Evolutionary conservation across 306 rosid genomes (phyloP), one percentile per base, ranked within the genome.

Genomic region (Datisca glomerata): DNA sequence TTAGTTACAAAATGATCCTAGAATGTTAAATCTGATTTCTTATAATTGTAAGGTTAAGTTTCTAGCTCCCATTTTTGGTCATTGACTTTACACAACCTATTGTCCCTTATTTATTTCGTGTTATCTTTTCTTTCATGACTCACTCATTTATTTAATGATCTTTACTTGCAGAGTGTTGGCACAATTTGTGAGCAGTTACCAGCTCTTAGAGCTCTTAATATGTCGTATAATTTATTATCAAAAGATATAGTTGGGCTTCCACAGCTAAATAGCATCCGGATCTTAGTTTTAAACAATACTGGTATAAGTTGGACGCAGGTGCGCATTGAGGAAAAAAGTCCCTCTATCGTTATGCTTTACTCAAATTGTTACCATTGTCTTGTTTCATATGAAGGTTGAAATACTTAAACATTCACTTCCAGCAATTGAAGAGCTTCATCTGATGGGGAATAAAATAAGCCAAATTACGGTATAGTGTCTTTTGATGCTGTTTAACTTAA

Each of bases 381-480:
- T 56, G 22, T 51, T 61, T 55, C 11, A 49, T 48, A 45, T 67
- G 68, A 53, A 89, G 95, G 85, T 89, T 60, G 93, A 83, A 50
- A 50, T 63, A 48, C 79, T 83, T 55, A 63, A 74, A 45, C 64
- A 48, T 18, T 68, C 86, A 16, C 66, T 89, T 48, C 65, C 86
- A 57, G 49, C 69, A 51, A 59, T 89, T 24, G 95, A 83, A 70
- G 98, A 89, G 66, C 83, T 84, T 45, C 95, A 89, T 70, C 77
- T 84, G 20, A 65, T 84, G 86, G 84, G 84, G 39, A 89, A 84
- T 68, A 60, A 57, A 33, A 77, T 84, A 51, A 80, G 93, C 66
- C 54, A 55, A 56, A 63, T 84, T 53, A 41, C 50, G 81, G 97
- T 83, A 65, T 23, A 34, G 47, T 66, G n/a, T 35, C 31, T 50